A percentile compares a stretch with the other conserved stretches of the same genome.
phyloP scores from a whole-genome alignment of 192 early-diverging fungal genomes.

The Backusella luteola region DNA sequence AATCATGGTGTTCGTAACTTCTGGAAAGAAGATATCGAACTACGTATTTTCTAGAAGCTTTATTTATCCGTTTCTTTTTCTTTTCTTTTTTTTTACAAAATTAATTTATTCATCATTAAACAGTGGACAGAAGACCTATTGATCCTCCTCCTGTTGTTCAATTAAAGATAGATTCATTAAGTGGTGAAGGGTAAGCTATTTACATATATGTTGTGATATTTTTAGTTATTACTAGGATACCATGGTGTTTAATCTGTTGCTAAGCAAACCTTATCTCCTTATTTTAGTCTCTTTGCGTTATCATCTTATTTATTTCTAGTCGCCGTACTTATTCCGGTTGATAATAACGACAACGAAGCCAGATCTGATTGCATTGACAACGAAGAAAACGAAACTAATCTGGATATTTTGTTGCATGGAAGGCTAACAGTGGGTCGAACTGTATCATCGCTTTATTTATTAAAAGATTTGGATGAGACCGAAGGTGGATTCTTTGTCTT shows the following conservation, averaged over 20 bases:
- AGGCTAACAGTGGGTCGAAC: constrained; percentile 77
- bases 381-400: constrained; percentile 40
- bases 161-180: constrained; percentile 15
- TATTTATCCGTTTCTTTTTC: not conserved
- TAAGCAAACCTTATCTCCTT: not conserved
- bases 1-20: not conserved
- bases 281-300: not conserved
- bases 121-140: constrained; percentile 71
- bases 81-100: too few species aligned
- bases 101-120: not conserved
- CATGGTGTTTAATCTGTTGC: not conserved
- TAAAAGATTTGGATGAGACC: constrained; percentile 78
- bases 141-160: constrained; percentile 77
- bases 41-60: not conserved
- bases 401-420: constrained; percentile 82
- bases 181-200: not conserved
- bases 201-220: not conserved
- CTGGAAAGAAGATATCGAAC: constrained; percentile 5
- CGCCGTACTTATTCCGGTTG: constrained; percentile 76
- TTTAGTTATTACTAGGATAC: not conserved
- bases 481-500: constrained; percentile 95
- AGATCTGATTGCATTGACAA: not conserved
- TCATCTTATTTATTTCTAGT: constrained; percentile 93
- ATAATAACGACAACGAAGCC: constrained; percentile 10
- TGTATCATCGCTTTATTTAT: constrained; percentile 82